A percentile compares a stretch with the other conserved stretches of the same genome.
These are phyloP conservation scores for Mesembryanthemum crystallinum DNA, from an alignment of 148 eudicot species.

Conservation along the genomic window DNA sequence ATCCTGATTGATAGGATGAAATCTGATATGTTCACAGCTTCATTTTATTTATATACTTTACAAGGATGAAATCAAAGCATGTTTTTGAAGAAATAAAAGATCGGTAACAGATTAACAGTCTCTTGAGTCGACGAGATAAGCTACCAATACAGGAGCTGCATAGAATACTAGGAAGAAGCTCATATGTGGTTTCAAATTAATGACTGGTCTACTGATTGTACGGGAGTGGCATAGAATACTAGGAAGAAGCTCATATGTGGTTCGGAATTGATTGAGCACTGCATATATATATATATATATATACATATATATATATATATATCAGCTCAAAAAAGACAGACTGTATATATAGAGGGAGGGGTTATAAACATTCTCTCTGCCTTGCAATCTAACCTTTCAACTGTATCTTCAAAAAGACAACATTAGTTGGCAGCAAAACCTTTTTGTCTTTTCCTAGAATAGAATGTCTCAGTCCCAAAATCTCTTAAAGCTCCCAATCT, in stretches of 20 bases:
- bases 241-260: slow-evolving; percentile 18
- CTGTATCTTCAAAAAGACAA: slow-evolving; percentile 33
- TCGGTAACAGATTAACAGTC: too few relatives aligned
- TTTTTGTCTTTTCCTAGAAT: slow-evolving; percentile 32
- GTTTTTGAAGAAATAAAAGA: background rate
- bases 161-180: slow-evolving; percentile 8
- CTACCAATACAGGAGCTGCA: background rate
- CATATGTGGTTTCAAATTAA: slow-evolving; percentile 20
- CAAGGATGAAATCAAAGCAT: background rate
- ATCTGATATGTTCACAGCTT: slow-evolving; percentile 15
- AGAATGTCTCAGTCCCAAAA: slow-evolving; percentile 53
- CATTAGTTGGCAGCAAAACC: slow-evolving; percentile 30
- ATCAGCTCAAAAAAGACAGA: too few relatives aligned
- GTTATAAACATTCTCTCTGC: slow-evolving; percentile 29
- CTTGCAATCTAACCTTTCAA: slow-evolving; percentile 36
- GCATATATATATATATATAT: background rate
- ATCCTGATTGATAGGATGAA: slow-evolving; percentile 10
- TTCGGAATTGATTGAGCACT: background rate
- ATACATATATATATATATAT: too few relatives aligned
- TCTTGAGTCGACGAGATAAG: too few relatives aligned
- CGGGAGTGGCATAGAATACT: background rate
- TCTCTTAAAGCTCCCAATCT: slow-evolving; percentile 55
- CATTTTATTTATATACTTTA: background rate
- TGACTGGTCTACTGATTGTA: slow-evolving; percentile 15
- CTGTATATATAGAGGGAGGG: slow-evolving; percentile 8